Evolutionary conservation across 1,284 basidiomycete genomes (phyloP).

Genomic region (Cutaneotrichosporon cutaneum): DNA sequence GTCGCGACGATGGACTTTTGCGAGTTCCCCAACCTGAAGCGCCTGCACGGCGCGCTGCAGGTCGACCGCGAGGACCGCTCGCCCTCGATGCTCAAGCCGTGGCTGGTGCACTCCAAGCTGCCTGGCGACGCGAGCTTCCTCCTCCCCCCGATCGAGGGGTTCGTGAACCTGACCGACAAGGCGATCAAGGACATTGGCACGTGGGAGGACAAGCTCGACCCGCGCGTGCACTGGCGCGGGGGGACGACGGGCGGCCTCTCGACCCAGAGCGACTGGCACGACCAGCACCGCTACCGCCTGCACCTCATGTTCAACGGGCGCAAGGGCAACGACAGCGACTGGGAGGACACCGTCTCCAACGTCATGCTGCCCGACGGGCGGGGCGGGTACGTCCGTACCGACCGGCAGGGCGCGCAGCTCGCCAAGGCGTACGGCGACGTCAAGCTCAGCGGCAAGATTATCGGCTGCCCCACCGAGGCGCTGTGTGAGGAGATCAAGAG

Average conservation of each 20-base stretch:
- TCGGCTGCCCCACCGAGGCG: conserved; percentile 36
- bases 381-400: conserved; percentile 38
- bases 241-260: conserved; percentile 52
- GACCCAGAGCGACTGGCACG: conserved; percentile 49
- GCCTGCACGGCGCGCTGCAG: conserved; percentile 50
- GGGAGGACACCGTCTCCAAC: conserved; percentile 36
- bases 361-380: conserved; percentile 50
- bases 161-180: conserved; percentile 42
- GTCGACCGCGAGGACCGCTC: conserved; percentile 49
- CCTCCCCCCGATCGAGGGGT: conserved; percentile 48
- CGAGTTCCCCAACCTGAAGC: conserved; percentile 54
- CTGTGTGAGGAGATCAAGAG: conserved; percentile 41
- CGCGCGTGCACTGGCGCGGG: conserved; percentile 54
- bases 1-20: conserved; percentile 57
- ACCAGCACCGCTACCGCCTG: conserved; percentile 51
- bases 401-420: conserved; percentile 37
- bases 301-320: conserved; percentile 52
- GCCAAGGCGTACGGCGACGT: conserved; percentile 52
- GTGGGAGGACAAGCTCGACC: conserved; percentile 51
- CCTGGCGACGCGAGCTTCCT: conserved; percentile 50
- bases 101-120: conserved; percentile 51
- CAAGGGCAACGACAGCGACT: conserved; percentile 40
- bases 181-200: conserved; percentile 34
- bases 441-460: conserved; percentile 47
- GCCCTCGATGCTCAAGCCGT: conserved; percentile 47